phyloP scores from a whole-genome alignment of 768 basidiomycete genomes.

The Lentinula boryana region DNA sequence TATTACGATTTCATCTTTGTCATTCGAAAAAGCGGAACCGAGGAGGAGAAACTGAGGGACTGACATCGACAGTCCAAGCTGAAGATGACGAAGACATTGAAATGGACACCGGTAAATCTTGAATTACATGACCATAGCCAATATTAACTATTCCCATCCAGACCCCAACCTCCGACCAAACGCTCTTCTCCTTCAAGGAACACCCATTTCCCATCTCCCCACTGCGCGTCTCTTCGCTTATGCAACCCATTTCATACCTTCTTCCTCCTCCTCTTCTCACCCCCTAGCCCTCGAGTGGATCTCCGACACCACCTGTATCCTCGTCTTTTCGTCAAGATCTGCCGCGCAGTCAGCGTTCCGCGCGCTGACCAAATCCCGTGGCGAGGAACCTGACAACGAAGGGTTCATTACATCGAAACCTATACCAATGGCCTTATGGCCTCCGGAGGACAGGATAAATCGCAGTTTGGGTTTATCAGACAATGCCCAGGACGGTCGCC shows the following conservation, averaged over 20 bases:
- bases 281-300: conserved; percentile 84
- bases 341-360: conserved; percentile 48
- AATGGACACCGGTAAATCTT: conserved; percentile 18
- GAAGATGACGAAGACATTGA: conserved; percentile 22
- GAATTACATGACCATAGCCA: not conserved
- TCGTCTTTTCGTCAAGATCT: conserved; percentile 60
- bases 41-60: conserved; percentile 19
- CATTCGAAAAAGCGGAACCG: conserved; percentile 17
- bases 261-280: conserved; percentile 29
- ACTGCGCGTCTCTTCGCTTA: conserved; percentile 79
- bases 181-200: conserved; percentile 67
- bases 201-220: conserved; percentile 69
- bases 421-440: conserved; percentile 72
- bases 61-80: not conserved
- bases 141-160: conserved; percentile 10
- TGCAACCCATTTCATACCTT: conserved; percentile 57
- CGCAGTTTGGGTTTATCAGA: conserved; percentile 46
- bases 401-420: conserved; percentile 60
- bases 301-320: conserved; percentile 74
- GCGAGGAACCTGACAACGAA: conserved; percentile 49
- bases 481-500: conserved; percentile 40
- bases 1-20: too few species aligned
- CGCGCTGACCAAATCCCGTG: conserved; percentile 42
- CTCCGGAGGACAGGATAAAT: conserved; percentile 72
- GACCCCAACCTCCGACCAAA: conserved; percentile 49